Base-by-base conservation (phyloP, 257 asterid genomes). In the Ligustrum vulgare region DNA sequence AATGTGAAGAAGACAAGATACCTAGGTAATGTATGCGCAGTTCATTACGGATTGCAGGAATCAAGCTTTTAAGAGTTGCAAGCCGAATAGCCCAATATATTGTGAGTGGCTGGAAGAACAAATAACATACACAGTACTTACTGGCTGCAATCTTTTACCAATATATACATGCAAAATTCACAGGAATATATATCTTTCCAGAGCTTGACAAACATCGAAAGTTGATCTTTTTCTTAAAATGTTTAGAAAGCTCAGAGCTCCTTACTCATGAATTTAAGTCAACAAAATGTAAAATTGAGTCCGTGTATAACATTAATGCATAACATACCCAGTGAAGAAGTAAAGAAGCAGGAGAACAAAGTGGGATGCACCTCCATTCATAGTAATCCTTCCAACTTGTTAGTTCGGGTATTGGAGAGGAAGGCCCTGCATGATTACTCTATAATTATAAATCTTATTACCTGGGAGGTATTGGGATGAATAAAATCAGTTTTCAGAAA, bases 321-420 rank as follows among this genome's bases (percentile, higher is more conserved):
- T 35, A 71, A 60, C 91, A 70, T 93, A 93, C 96, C 98, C 96
- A 95, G 64, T 95, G 99, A 86, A 95, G 96, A 85, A 95, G 93
- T 79, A 93, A 80, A 78, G 97, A 93, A 77, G 84, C 92, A 70
- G 97, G 99, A 75, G 98, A 93, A 82, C 13, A 37, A 45, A 90
- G 86, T 11, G 97, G 96, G 80, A 95, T 86, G 85, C 88, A 58
- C 87, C 99, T 92, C 99, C 99, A 95, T 75, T 93, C 89, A 69
- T 87, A 95, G 86, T 95, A 93, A 33, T 93, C 94, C 81, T 87
- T 91, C 99, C 99, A 95, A 77, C 78, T 76, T 36, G 81, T 69
- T 49, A 93, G 82, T 77, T 78, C 62, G 0, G 77, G 84, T 65
- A 81, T 31, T 6, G 87, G 86, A 83, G 87, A 83, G 63, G 85